phyloP scores from a whole-genome alignment of 768 basidiomycete genomes.

The Suillus tomentosus region DNA sequence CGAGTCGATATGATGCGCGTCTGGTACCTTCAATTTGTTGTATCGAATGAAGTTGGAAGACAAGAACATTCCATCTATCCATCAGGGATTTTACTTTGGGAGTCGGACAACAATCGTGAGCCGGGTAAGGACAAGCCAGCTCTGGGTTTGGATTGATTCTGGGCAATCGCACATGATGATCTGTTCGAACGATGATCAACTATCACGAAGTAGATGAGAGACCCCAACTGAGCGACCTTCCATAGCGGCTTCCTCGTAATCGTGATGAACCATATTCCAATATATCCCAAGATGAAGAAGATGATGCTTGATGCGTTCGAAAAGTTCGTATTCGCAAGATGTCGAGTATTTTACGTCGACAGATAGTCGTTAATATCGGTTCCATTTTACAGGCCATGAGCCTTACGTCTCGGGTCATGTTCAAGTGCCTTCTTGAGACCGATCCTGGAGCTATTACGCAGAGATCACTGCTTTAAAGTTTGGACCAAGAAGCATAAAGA shows the following conservation, averaged over 20 bases:
- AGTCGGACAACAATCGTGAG: background rate
- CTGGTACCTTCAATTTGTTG: too few relatives aligned
- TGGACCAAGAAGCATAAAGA: background rate
- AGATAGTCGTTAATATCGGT: background rate
- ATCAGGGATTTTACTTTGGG: background rate
- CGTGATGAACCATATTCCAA: background rate
- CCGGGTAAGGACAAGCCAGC: background rate
- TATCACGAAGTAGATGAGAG: background rate
- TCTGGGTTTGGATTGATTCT: background rate
- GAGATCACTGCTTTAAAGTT: background rate
- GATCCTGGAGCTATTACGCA: constrained; percentile 2
- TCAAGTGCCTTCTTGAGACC: background rate
- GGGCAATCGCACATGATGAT: background rate
- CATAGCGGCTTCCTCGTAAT: background rate
- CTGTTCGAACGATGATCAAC: background rate
- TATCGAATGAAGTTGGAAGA: background rate
- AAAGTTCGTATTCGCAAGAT: background rate
- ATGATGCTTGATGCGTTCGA: background rate
- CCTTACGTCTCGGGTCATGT: background rate
- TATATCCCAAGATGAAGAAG: background rate
- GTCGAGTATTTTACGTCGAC: constrained; percentile 5
- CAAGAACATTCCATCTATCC: background rate
- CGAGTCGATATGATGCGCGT: background rate
- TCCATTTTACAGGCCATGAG: background rate
- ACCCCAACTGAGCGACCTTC: background rate